Base-by-base conservation (phyloP, 2,329 filamentous ascomycete genomes). In the Aspergillus caelatus region DNA sequence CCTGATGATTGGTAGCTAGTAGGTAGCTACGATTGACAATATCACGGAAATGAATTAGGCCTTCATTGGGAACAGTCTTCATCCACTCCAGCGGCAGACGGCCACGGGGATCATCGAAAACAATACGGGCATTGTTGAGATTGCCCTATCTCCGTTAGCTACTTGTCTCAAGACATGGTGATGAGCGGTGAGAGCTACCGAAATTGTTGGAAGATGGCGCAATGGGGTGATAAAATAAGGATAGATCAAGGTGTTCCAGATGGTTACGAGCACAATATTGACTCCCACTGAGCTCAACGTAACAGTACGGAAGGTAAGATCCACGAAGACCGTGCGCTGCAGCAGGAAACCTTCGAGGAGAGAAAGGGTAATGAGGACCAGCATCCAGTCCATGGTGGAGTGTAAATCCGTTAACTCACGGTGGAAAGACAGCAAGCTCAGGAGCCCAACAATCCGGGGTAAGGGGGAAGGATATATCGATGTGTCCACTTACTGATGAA, bases 61-160 rank as follows among this genome's bases (percentile, higher is more conserved):
- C 85, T 56, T 86, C 82, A 64, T 87, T 86, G 3, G 83, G 83
- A 14, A 86, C 77, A 8, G 72, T 80, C 50, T 83, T 81, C 55
- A 84, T 80, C 85, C 85, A 88, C 53, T 75, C 39, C 19, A 78
- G 61, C 0, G 74, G 73, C 0, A 67, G 61, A 3, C 67, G 68
- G 10, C 77, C 77, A 10, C 74, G 72, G 3, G 77, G 77, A 14
- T 71, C 67, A 55, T 77, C 75, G 52, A 78, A 73, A 56, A 78
- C 69, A 32, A 77, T 67, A 28, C 68, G 68, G 9, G 61, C 57
- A 60, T 74, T 64, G 52, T 67, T 74, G 58, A 69, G 60, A 16
- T 64, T 62, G 12, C 75, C 75, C 74, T 76, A 23, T 6, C 23
- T 30, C 23, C 9, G 26, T 45, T 41, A 55, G 52, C 7, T 39